A percentile compares a stretch with the other conserved stretches of the same genome.
phyloP scores from a whole-genome alignment of 371 early-diverging fungal species.

The Circinella minor region DNA sequence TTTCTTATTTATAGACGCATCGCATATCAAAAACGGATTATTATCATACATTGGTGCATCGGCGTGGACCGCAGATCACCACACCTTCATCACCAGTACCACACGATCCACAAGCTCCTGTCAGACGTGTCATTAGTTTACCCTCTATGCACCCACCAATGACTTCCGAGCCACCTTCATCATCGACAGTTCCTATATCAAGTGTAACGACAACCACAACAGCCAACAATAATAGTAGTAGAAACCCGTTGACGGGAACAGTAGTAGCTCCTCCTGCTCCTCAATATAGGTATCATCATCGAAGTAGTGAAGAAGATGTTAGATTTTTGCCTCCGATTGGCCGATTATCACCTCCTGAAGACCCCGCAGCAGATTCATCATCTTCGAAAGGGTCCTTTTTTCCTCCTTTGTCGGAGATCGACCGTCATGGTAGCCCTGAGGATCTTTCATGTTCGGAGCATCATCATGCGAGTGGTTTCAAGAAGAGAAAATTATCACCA shows the following conservation, averaged over 20 bases:
- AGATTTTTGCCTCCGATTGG: conserved; percentile 21
- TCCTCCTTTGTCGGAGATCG: conserved; percentile 14
- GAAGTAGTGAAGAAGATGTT: conserved; percentile 5
- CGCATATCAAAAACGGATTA: conserved; percentile 23
- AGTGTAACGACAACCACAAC: not conserved
- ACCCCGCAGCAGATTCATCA: conserved; percentile 3
- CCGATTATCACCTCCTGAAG: conserved; percentile 17
- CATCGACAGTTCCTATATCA: not conserved
- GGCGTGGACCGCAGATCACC: conserved; percentile 24
- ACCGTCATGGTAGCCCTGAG: conserved; percentile 4
- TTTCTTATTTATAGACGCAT: conserved; percentile 20
- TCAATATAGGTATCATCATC: not conserved
- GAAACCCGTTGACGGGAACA: not conserved
- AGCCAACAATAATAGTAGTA: not conserved
- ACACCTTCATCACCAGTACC: conserved; percentile 16
- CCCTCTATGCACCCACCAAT: conserved; percentile 22
- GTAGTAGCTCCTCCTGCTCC: not conserved
- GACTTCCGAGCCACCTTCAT: not conserved
- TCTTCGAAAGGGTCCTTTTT: conserved; percentile 2
- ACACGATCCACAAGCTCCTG: conserved; percentile 12
- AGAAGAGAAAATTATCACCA: conserved; percentile 18
- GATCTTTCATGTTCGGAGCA: not conserved
- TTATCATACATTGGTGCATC: conserved; percentile 25
- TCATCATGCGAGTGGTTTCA: conserved; percentile 15
- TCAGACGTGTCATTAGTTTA: conserved; percentile 24